These are phyloP conservation scores for Botrytis medusae DNA, from an alignment of 2,329 filamentous ascomycete species.

Conservation along the genomic window DNA sequence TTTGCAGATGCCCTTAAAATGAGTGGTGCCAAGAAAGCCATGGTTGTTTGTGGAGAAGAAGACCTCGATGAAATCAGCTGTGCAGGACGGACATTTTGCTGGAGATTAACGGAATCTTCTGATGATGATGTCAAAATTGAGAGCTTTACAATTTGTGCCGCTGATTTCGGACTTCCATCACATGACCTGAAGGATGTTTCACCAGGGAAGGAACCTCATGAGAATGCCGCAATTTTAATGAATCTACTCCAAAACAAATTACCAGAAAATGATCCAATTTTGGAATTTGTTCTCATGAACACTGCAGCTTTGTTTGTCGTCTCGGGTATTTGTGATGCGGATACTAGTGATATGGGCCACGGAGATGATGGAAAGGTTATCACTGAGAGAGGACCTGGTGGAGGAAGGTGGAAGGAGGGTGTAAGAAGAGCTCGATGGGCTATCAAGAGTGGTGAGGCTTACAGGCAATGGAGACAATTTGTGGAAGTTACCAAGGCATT, in stretches of 20 bases:
- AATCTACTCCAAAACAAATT: conserved; percentile 74
- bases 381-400: conserved; percentile 78
- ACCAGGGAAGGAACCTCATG: conserved; percentile 77
- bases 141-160: conserved; percentile 74
- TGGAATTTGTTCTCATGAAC: conserved; percentile 94
- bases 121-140: conserved; percentile 58
- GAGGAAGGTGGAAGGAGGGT: conserved; percentile 92
- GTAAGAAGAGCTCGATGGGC: conserved; percentile 85
- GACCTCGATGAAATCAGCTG: conserved; percentile 95
- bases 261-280: conserved; percentile 73
- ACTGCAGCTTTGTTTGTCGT: conserved; percentile 84
- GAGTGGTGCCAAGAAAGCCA: conserved; percentile 74
- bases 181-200: conserved; percentile 78
- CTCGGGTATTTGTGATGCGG: conserved; percentile 81
- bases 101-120: conserved; percentile 61
- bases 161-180: conserved; percentile 79
- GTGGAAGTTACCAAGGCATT: conserved; percentile 63
- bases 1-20: conserved; percentile 83
- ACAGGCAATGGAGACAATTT: conserved; percentile 78
- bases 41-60: conserved; percentile 91
- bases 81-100: conserved; percentile 84
- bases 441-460: conserved; percentile 81
- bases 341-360: conserved; percentile 74
- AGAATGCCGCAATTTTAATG: conserved; percentile 84
- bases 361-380: conserved; percentile 81